phyloP scores from a whole-genome alignment of 2,329 filamentous ascomycete species.

The Fusarium verrucosum region DNA sequence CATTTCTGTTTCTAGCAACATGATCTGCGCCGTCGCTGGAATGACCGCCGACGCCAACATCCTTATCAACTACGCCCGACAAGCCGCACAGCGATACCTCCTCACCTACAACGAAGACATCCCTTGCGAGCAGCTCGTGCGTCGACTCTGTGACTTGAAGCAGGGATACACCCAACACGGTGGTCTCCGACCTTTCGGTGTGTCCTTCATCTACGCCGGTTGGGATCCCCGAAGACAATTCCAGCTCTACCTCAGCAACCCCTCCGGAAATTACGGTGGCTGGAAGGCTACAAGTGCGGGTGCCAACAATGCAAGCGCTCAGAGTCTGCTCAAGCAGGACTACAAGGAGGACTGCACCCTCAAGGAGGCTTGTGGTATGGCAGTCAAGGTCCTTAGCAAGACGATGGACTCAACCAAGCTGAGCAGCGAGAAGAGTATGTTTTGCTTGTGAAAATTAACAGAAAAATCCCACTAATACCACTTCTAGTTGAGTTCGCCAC shows the following conservation, averaged over 20 bases:
- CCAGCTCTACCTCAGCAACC: constrained; percentile 99
- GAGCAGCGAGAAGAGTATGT: constrained; percentile 97
- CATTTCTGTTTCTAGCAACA: constrained; percentile 73
- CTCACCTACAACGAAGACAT: constrained; percentile 99
- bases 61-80: constrained; percentile 99
- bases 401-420: constrained; percentile 99
- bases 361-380: constrained; percentile 95
- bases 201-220: constrained; percentile 99
- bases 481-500: constrained; percentile 93
- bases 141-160: constrained; percentile 95
- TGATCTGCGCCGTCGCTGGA: constrained; percentile 98
- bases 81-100: constrained; percentile 96
- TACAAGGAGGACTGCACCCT: constrained; percentile 98
- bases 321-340: constrained; percentile 97
- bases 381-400: constrained; percentile 99
- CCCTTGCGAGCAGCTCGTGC: constrained; percentile 97
- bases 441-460: not conserved
- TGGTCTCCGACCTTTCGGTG: constrained; percentile 96
- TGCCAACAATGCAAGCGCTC: constrained; percentile 97
- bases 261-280: constrained; percentile 97
- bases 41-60: constrained; percentile 99
- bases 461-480: constrained; percentile 25
- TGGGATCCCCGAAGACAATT: constrained; percentile 97
- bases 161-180: constrained; percentile 99
- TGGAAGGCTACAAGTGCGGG: constrained; percentile 99